Percentiles rank a stretch among this genome's conserved stretches.
Conservation (phyloP, 2,329 filamentous ascomycete species). For the Sporothrix globosa region DNA sequence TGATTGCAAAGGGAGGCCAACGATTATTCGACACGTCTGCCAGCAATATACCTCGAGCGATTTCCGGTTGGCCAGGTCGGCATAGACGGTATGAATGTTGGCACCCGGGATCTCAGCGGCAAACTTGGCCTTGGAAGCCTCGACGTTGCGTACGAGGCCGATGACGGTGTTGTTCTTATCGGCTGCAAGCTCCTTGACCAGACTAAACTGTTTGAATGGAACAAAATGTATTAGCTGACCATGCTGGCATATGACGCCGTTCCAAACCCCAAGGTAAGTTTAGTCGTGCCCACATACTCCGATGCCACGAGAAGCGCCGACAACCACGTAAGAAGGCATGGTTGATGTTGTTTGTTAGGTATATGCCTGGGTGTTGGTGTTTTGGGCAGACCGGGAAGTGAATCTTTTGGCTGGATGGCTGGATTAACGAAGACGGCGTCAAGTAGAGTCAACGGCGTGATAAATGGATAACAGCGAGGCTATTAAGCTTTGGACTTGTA, state of each 20-base stretch:
- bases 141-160: constrained; percentile 54
- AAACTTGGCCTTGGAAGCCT: constrained; percentile 50
- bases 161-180: constrained; percentile 51
- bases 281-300: constrained; percentile 35
- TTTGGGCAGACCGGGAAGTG: background rate
- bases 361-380: background rate
- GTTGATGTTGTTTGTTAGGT: background rate
- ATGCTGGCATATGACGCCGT: too few species aligned
- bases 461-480: background rate
- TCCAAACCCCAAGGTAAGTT: background rate
- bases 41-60: constrained; percentile 44
- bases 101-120: constrained; percentile 45
- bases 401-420: background rate
- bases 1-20: background rate
- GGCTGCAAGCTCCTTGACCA: constrained; percentile 52
- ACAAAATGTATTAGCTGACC: background rate
- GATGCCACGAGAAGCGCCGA: constrained; percentile 37
- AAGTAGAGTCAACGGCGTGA: background rate
- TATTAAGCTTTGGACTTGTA: background rate
- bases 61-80: constrained; percentile 48
- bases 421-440: background rate
- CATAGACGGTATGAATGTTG: constrained; percentile 54
- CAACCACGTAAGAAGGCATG: constrained; percentile 39
- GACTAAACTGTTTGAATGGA: constrained; percentile 49
- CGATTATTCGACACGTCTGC: background rate